Base-by-base conservation (phyloP, 305 asterid species). In the Fraxinus velutina region DNA sequence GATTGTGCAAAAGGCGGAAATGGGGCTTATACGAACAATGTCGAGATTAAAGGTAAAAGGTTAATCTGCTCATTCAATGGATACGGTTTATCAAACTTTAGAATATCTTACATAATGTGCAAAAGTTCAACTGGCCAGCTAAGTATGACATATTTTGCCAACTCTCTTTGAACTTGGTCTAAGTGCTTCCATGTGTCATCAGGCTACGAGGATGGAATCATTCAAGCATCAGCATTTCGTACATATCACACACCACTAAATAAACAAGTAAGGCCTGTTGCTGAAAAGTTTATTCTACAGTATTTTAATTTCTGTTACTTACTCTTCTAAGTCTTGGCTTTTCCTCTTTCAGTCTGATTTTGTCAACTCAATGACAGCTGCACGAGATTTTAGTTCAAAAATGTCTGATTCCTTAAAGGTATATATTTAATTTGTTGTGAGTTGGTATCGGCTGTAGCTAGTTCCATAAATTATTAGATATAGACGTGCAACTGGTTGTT, bases 1-100 rank as follows among this genome's bases (percentile, higher is more conserved):
- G 97, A 92, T 85, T 95, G 99, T 84, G 97, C 99, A 6, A 95
- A 95, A 89, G 98, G 96, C 47, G 99, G 99, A 85, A 93, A 91
- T 75, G 98, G 99, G 81, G 98, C 99, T 57, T 95, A 92, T 86
- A 87, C 94, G 24, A 89, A 86, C 89, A 93, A 85, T 79, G 97
- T 95, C 81, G 94, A 95, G 78, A 92, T 93, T 85, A 80, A 83
- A 88, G 98, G 99, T 95, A 76, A 78, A 83, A 39, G 71, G 29
- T 60, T 60, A 17, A 60, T 60, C 71, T 2, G 13, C 1, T 17
- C 32, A 21, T 44, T 22, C 55, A 44, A 12, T 12, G 17, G 17
- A 12, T 44, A 12, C 5, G 1, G 17, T 12, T 44, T 44, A 44
- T 44, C 17, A 12, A 44, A 12, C 17, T 44, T 44, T 42, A 0